Conservation (phyloP, 495 filamentous ascomycete genomes). For the Corynascus novoguineensis region DNA sequence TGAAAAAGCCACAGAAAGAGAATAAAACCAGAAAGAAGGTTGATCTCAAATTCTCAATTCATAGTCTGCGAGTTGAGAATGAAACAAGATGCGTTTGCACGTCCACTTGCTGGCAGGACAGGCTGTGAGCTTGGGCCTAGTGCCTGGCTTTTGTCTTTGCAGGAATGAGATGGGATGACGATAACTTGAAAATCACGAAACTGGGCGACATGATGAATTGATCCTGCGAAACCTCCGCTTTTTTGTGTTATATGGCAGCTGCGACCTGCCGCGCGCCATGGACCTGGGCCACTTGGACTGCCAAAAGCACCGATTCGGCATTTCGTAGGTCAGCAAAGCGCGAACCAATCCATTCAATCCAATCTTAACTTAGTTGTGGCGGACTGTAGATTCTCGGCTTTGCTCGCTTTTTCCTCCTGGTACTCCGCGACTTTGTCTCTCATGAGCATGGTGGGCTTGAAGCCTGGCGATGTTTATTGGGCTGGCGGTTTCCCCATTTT, state of each 20-base stretch:
- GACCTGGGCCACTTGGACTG: background rate
- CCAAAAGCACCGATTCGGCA: background rate
- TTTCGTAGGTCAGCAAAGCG: constrained; percentile 9
- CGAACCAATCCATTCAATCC: no score
- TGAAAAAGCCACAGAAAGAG: no score
- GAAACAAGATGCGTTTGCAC: background rate
- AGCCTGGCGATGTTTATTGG: constrained; percentile 10
- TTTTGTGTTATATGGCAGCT: constrained; percentile 19
- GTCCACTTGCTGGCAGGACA: background rate
- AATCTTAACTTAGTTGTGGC: constrained; percentile 21
- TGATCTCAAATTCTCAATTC: no score
- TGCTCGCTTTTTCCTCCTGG: background rate
- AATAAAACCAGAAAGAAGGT: background rate
- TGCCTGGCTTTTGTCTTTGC: background rate
- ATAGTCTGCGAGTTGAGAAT: no score
- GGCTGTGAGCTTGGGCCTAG: background rate
- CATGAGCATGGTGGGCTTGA: background rate
- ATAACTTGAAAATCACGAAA: background rate
- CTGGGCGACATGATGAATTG: background rate
- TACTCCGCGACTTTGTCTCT: constrained; percentile 9
- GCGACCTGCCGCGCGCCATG: background rate
- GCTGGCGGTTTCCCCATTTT: constrained; percentile 33
- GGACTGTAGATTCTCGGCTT: constrained; percentile 16
- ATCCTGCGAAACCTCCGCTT: background rate
- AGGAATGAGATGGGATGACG: constrained; percentile 2